Evolutionary conservation across 495 filamentous ascomycete species (phyloP).

Genomic region (Aspergillus haitiensis): DNA sequence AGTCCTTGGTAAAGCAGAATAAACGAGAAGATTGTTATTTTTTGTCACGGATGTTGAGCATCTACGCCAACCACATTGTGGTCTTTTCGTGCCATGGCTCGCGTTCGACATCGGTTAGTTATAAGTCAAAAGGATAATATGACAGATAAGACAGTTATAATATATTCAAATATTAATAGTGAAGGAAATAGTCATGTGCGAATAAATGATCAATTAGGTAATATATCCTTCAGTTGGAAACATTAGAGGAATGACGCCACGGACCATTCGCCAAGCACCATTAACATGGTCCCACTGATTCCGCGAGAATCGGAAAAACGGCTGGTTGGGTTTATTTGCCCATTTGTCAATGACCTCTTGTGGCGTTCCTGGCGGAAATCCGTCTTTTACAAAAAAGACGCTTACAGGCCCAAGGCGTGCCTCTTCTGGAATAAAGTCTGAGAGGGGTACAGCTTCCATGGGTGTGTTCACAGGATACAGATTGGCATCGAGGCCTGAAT

Average conservation of each 20-base stretch:
- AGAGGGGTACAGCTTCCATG: neutral
- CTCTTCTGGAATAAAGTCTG: conserved; percentile 29
- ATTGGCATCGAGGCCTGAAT: neutral
- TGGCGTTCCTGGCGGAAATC: conserved; percentile 21
- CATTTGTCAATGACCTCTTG: conserved; percentile 23
- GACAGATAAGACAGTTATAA: too few relatives aligned
- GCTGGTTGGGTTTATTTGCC: conserved; percentile 22
- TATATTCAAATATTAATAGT: too few relatives aligned
- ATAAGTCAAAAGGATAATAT: too few relatives aligned
- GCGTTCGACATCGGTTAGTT: too few relatives aligned
- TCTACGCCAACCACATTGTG: too few relatives aligned
- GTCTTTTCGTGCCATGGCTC: too few relatives aligned
- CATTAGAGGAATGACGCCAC: neutral
- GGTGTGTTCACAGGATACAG: neutral
- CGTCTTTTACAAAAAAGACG: conserved; percentile 28
- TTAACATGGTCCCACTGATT: conserved; percentile 22
- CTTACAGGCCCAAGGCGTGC: conserved; percentile 30
- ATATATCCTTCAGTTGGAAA: too few relatives aligned
- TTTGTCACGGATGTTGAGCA: too few relatives aligned
- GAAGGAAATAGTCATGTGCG: too few relatives aligned
- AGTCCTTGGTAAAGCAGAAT: too few relatives aligned
- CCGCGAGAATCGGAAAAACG: conserved; percentile 26
- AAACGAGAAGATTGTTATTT: too few relatives aligned
- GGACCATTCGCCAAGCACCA: conserved; percentile 22
- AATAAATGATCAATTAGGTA: too few relatives aligned